Evolutionary conservation across 371 early-diverging fungal species (phyloP), one percentile per base, ranked within the genome.

Genomic region (Rhizomucor pusillus): DNA sequence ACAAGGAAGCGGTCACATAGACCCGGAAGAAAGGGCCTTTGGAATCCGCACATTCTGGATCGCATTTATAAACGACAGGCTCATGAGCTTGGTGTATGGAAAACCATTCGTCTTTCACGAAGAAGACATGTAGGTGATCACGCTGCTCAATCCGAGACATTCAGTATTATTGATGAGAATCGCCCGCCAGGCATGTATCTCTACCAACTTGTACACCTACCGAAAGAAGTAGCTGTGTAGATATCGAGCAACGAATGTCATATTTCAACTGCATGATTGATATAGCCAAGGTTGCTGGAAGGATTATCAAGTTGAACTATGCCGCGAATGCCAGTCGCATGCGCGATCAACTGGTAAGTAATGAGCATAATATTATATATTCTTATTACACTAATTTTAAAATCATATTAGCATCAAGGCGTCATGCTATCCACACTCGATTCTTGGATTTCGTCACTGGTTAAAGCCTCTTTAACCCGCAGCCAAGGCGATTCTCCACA

Each of bases 21-120:
- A 50, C n/a, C 19, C 48, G 6, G 52, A 29, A 45, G 67, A 56
- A 18, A 39, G 55, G 5, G 70, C 74, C 24, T 50, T 72, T 4
- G 62, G 59, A n/a, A 64, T 69, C 39, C 63, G 75, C 4, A 52
- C 66, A 0, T 78, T 78, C 43, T 78, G 79, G 79, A 51, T 60
- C 25, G 67, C 73, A 2, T 78, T 72, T 46, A 53, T 67, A 0
- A 57, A 59, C 2, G 79, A 78, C 47, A 61, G 75, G 10, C 57
- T 67, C 1, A 62, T 75, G 47, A 68, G 71, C 43, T 57, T 74
- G 57, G 57, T 58, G 3, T 71, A 63, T 45, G 79, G 75, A 3
- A 60, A 75, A 18, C 75, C 79, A 19, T 63, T 66, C 43, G 50
- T 56, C 11, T 69, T 69, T 16, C 73, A 78, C 33, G 79, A 78